Evolutionary conservation across 495 filamentous ascomycete genomes (phyloP).

Genomic region (Halenospora varia): DNA sequence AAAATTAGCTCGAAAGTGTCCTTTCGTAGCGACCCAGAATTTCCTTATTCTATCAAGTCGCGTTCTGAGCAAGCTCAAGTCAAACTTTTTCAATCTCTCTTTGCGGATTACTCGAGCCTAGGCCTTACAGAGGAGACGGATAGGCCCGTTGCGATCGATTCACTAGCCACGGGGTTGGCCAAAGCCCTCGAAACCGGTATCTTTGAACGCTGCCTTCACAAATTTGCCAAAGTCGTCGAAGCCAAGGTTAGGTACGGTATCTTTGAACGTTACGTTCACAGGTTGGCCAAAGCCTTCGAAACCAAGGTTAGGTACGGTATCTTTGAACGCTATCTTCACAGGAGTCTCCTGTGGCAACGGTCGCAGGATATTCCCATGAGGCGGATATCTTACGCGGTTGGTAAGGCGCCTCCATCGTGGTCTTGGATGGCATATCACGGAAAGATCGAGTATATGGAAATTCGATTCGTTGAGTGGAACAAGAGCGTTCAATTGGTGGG

Average conservation of each 20-base stretch:
- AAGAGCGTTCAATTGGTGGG: neutral
- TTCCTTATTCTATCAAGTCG: neutral
- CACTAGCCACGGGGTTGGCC: neutral
- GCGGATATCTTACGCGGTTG: neutral
- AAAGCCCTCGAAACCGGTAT: too few species aligned
- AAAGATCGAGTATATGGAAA: neutral
- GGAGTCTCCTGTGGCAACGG: neutral
- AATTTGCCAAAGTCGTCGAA: too few species aligned
- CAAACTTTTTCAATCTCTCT: neutral
- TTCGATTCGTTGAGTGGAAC: neutral
- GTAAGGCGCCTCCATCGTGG: neutral
- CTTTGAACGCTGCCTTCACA: too few species aligned
- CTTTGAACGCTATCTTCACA: neutral
- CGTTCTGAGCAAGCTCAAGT: neutral
- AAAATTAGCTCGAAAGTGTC: neutral
- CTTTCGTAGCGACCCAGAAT: neutral
- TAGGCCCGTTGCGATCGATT: neutral
- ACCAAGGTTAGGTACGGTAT: neutral
- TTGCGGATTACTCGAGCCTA: neutral
- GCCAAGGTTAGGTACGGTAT: neutral
- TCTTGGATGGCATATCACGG: conserved; percentile 4
- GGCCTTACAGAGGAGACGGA: neutral
- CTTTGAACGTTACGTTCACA: too few species aligned
- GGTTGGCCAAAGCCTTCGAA: too few species aligned
- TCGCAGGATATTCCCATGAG: neutral